phyloP scores from a whole-genome alignment of 2,329 filamentous ascomycete genomes.

The Thermochaetoides dissita region DNA sequence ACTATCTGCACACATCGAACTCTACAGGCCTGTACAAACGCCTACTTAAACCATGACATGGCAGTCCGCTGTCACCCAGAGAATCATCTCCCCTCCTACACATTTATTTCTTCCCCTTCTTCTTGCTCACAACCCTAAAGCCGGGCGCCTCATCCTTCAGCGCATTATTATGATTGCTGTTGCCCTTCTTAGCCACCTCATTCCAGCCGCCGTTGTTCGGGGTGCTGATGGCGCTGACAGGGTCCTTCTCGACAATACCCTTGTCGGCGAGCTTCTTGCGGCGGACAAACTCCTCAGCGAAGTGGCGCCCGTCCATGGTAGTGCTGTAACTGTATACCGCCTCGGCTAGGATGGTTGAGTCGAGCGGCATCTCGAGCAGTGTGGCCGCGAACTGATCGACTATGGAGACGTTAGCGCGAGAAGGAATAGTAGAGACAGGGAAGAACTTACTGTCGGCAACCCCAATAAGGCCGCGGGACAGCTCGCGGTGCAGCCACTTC shows the following conservation, averaged over 20 bases:
- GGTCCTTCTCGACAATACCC: constrained; percentile 63
- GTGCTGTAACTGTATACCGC: constrained; percentile 75
- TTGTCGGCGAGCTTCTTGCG: constrained; percentile 89
- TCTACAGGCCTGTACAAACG: no score
- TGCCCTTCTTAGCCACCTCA: constrained; percentile 91
- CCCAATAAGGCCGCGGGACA: constrained; percentile 52
- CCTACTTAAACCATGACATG: not conserved
- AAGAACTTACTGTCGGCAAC: constrained; percentile 8
- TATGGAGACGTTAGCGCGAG: constrained; percentile 21
- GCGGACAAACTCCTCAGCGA: constrained; percentile 85
- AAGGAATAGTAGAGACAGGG: not conserved
- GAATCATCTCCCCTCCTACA: not conserved
- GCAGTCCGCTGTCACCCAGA: not conserved
- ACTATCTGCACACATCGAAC: no score
- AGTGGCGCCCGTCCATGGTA: constrained; percentile 84
- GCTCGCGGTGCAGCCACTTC: constrained; percentile 76
- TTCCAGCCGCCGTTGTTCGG: constrained; percentile 65
- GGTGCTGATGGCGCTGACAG: constrained; percentile 33
- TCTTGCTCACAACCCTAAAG: constrained; percentile 92
- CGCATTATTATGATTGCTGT: constrained; percentile 26
- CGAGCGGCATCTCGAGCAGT: constrained; percentile 61
- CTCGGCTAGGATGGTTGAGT: constrained; percentile 73
- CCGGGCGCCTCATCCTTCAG: constrained; percentile 30
- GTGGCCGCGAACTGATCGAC: constrained; percentile 70
- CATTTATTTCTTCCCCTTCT: constrained; percentile 61